Percentiles rank a stretch among this genome's conserved stretches.
These are phyloP conservation scores for Odontarrhena argentea DNA, from an alignment of 345 rosid species.

Conservation along the genomic window DNA sequence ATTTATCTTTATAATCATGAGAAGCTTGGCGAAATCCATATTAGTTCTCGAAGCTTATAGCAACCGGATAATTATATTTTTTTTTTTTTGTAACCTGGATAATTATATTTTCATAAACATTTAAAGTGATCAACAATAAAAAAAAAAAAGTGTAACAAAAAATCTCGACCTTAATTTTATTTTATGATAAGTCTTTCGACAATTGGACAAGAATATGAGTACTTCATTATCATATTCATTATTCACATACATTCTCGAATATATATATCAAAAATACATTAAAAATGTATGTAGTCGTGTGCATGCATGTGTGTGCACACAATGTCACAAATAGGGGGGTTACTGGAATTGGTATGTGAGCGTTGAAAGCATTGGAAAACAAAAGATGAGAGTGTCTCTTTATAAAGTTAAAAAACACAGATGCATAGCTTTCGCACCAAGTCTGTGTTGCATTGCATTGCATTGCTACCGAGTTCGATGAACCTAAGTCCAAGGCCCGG, in stretches of 20 bases:
- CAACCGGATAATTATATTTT: too few relatives aligned
- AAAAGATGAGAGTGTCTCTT: slow-evolving; percentile 13
- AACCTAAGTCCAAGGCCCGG: slow-evolving; percentile 4
- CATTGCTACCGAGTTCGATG: slow-evolving; percentile 20
- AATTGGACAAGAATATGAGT: not conserved
- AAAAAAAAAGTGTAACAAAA: too few relatives aligned
- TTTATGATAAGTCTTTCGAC: not conserved
- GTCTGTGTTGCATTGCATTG: not conserved
- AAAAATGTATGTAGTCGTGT: slow-evolving; percentile 10
- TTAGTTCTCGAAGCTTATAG: too few relatives aligned
- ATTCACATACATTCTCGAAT: not conserved
- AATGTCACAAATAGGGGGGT: not conserved
- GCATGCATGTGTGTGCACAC: slow-evolving; percentile 13
- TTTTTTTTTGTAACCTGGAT: too few relatives aligned
- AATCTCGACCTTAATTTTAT: too few relatives aligned
- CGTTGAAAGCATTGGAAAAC: slow-evolving; percentile 19
- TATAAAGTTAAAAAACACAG: slow-evolving; percentile 22
- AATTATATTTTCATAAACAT: not conserved
- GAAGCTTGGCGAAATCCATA: too few relatives aligned
- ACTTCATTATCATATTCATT: not conserved
- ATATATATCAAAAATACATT: not conserved
- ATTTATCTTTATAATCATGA: too few relatives aligned
- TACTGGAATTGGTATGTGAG: slow-evolving; percentile 26
- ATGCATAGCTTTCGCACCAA: slow-evolving; percentile 37
- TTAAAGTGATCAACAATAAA: not conserved